Evolutionary conservation across 768 basidiomycete genomes (phyloP).

Genomic region (Tulasnella sp.): DNA sequence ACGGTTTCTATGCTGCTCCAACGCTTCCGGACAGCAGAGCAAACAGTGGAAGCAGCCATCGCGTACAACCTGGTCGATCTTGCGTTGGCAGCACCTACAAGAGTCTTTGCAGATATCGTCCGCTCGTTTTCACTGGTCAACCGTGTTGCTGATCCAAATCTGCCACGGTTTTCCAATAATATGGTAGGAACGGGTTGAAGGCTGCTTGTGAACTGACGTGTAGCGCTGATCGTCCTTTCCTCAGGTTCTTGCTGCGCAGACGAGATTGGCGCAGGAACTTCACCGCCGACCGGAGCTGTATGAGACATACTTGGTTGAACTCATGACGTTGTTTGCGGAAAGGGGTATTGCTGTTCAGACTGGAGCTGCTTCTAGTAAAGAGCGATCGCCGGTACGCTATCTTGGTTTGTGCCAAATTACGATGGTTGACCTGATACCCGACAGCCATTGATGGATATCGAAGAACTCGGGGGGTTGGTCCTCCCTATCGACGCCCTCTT

Average conservation of each 20-base stretch:
- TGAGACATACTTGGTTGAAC: slow-evolving; percentile 67
- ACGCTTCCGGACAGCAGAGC: slow-evolving; percentile 70
- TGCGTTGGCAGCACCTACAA: slow-evolving; percentile 63
- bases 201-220: not conserved
- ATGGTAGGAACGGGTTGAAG: slow-evolving; percentile 41
- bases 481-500: slow-evolving; percentile 86
- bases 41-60: slow-evolving; percentile 80
- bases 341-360: slow-evolving; percentile 88
- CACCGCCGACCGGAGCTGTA: slow-evolving; percentile 63
- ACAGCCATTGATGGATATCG: slow-evolving; percentile 66
- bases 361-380: slow-evolving; percentile 34
- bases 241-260: slow-evolving; percentile 82
- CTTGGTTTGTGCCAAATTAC: not conserved
- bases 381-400: slow-evolving; percentile 9
- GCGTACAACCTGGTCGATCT: slow-evolving; percentile 86
- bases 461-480: slow-evolving; percentile 75
- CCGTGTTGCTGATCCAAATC: slow-evolving; percentile 75
- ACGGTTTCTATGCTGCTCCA: slow-evolving; percentile 90
- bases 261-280: slow-evolving; percentile 72
- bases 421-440: no score
- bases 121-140: slow-evolving; percentile 74
- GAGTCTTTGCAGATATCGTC: slow-evolving; percentile 72
- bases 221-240: not conserved
- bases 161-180: slow-evolving; percentile 78
- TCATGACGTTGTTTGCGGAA: slow-evolving; percentile 75